phyloP scores from a whole-genome alignment of 441 rosid species.

The Manihot esculenta region DNA sequence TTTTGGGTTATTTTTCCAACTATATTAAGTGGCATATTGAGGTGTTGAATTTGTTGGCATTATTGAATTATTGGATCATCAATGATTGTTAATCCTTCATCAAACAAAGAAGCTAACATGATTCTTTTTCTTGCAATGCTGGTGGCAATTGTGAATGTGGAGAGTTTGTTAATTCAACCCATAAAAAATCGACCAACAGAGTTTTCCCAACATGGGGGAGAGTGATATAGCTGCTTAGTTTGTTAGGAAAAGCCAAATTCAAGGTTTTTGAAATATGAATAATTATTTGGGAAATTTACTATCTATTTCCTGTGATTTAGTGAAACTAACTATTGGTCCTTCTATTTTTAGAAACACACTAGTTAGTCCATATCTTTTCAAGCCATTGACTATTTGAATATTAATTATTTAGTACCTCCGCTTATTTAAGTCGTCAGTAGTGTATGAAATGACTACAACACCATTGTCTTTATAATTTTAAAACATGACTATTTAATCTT shows the following conservation, averaged over 20 bases:
- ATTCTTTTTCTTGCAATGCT: background rate
- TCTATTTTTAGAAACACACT: too few species aligned
- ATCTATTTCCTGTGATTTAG: too few species aligned
- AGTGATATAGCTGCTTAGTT: background rate
- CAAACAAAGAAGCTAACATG: background rate
- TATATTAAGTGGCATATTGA: background rate
- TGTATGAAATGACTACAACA: too few species aligned
- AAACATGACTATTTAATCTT: too few species aligned
- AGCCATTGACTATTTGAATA: too few species aligned
- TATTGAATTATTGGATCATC: background rate
- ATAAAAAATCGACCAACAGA: background rate
- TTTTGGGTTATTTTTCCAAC: background rate
- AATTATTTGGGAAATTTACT: too few species aligned
- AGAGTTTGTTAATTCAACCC: background rate
- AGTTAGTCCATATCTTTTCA: too few species aligned
- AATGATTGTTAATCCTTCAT: background rate
- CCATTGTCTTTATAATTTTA: too few species aligned
- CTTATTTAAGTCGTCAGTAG: too few species aligned
- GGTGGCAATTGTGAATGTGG: background rate
- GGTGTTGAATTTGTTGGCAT: too few species aligned
- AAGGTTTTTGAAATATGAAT: background rate
- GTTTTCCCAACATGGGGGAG: background rate
- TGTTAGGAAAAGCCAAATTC: background rate
- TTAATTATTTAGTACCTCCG: too few species aligned
- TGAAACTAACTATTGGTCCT: too few species aligned